Evolutionary conservation across 129 eudicot genomes (phyloP), one percentile per base, ranked within the genome.

Genomic region (Lactuca saligna): DNA sequence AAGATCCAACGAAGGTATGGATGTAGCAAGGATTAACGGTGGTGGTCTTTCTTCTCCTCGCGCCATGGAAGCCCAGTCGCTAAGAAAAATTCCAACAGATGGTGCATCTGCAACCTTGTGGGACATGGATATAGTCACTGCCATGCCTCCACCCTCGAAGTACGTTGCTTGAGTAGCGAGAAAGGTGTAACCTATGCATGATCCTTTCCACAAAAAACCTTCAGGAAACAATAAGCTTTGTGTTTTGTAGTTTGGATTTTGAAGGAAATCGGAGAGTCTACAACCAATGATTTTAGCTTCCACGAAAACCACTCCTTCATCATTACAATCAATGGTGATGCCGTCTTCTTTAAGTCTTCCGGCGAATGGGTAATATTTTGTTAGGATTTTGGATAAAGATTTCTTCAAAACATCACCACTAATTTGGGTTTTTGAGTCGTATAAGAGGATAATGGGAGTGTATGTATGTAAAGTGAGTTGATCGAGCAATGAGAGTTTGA

Each of bases 301-400:
- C 63, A 59, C 60, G 16, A 76, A 65, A 4, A 53, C 33, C 4
- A 71, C 73, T 4, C 78, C 78, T 39, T 78, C 32, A 15, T 78
- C 82, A 7, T 65, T 65, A 39, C 82, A 78, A 35, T 78, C 74
- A 8, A 78, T 61, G 15, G 78, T 63, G 68, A 71, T 38, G 15
- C 79, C 73, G 3, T 78, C 73, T 37, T 65, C 50, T 25, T 4
- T 34, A 0, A 71, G 70, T 8, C 82, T n/a, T 17, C 82, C 82
- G 9, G 82, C 82, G 63, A 71, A 71, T n/a, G 82, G 82, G 63
- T 78, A 78, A 64, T 71, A 65, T 20, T 16, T 65, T 11, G 74
- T 65, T 65, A 78, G 68, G 57, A 64, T 78, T 65, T 78, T 2
- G 3, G 79, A 57, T 75, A 66, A 66, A 14, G 79, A 75, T 44